These are phyloP conservation scores for Chenopodium album DNA, from an alignment of 148 eudicot species.

Conservation along the genomic window DNA sequence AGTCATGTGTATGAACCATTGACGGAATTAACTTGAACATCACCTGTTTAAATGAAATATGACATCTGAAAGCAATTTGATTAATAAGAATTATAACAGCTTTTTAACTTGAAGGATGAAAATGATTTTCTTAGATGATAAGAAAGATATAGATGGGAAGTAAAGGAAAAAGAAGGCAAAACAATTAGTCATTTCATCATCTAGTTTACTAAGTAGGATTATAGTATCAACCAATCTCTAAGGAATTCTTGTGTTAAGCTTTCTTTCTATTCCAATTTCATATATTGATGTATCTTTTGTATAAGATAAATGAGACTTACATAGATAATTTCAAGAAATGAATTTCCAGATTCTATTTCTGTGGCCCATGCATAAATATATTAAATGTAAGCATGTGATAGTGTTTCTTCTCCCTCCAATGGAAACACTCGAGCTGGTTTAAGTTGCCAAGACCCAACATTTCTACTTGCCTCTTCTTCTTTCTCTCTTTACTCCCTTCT, in stretches of 20 bases:
- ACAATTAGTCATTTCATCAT: neutral
- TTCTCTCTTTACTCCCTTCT: neutral
- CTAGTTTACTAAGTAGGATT: neutral
- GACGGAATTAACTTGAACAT: neutral
- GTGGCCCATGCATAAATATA: neutral
- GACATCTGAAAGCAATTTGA: neutral
- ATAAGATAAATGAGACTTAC: neutral
- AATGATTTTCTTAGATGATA: neutral
- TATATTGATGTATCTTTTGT: neutral
- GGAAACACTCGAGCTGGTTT: neutral
- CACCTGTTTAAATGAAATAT: neutral
- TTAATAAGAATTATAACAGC: neutral
- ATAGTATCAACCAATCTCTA: neutral
- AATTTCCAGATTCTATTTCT: neutral
- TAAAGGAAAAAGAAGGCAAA: neutral
- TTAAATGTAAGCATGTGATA: neutral
- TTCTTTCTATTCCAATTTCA: neutral
- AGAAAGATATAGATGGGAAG: neutral
- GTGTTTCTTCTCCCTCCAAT: neutral
- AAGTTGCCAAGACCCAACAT: neutral
- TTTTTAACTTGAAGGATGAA: neutral
- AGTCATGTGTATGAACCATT: neutral
- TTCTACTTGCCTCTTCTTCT: neutral
- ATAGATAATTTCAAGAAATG: neutral
- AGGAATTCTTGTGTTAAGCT: neutral